Base-by-base conservation (phyloP, 179 eudicot species). In the Silene noctiflora region DNA sequence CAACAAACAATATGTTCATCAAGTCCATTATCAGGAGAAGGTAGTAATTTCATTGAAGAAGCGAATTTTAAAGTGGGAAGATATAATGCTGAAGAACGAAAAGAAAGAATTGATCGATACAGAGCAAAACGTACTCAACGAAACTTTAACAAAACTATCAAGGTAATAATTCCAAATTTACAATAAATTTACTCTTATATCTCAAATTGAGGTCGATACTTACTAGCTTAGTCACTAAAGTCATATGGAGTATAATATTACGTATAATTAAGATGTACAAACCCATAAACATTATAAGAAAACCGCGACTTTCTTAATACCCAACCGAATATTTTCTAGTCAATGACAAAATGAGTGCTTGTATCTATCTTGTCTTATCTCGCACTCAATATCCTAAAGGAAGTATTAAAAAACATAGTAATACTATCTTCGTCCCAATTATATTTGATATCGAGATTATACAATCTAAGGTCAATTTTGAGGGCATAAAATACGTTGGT, bases 81-180 rank as follows among this genome's bases (percentile, higher is more conserved):
- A 31, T 94, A 92, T 69, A 90, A 82, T 82, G 89, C 93, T 4
- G 97, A 92, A 78, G 98, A 94, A 81, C 88, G 91, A 69, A 92
- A 89, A 80, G 96, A 94, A 74, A 89, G 87, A 75, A 94, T 94
- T 71, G 89, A 89, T 65, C 80, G 96, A 77, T 94, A 94, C 84
- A 86, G 87, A 84, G 97, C 96, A 16, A 94, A 94, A 78, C 90
- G 97, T 46, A 86, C 89, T 48, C 97, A 83, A 11, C 84, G 97
- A 75, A 94, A 94, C 73, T 94, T 94, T 82, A 94, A 87, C 83
- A 94, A 92, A 76, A 94, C 97, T 3, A 92, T 94, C 71, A 94
- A 92, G 96, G 98, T 90, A 85, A n/a, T 13, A 27, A 27, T 27
- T 2, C 29, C 29, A 1, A 27, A 0, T 31, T 31, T 31, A 31